A percentile compares a stretch with the other conserved stretches of the same genome.
These are phyloP conservation scores for Cinnamomum micranthum DNA, from an alignment of 164 flowering plant genomes.

Conservation along the genomic window DNA sequence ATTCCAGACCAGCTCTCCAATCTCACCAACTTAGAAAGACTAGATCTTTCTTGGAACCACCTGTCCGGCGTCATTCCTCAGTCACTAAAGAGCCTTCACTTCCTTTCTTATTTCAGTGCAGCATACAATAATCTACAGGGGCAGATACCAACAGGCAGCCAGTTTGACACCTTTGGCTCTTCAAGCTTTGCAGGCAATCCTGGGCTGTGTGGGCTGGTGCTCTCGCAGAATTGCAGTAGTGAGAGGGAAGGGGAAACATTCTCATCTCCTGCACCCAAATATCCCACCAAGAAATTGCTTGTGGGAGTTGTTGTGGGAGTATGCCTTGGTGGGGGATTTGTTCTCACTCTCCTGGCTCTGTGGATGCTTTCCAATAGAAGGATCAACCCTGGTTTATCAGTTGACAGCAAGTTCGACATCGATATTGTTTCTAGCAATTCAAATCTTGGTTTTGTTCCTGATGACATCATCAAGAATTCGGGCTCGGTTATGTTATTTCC, in stretches of 20 bases:
- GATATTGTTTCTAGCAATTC: not conserved
- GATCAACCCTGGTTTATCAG: not conserved
- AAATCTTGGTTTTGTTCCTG: not conserved
- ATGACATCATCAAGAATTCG: constrained; percentile 3
- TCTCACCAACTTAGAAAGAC: constrained; percentile 46
- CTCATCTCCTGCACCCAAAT: not conserved
- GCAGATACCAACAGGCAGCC: constrained; percentile 58
- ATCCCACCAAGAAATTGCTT: constrained; percentile 6
- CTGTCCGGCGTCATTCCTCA: constrained; percentile 58
- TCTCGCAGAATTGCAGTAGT: constrained; percentile 29
- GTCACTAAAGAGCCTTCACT: constrained; percentile 45
- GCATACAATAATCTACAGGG: constrained; percentile 58
- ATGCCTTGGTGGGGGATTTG: constrained; percentile 9
- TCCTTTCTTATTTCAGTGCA: constrained; percentile 55
- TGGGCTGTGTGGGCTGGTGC: constrained; percentile 26
- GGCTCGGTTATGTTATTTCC: constrained; percentile 10
- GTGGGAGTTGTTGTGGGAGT: constrained; percentile 7
- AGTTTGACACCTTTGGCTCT: constrained; percentile 49
- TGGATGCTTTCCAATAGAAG: constrained; percentile 12
- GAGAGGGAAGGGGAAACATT: not conserved
- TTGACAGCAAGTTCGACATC: not conserved
- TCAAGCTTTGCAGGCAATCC: constrained; percentile 55
- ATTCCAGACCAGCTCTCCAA: constrained; percentile 53
- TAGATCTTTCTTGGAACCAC: constrained; percentile 50
- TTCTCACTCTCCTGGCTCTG: constrained; percentile 4